Evolutionary conservation across 768 basidiomycete genomes (phyloP), one percentile per base, ranked within the genome.

Genomic region (Phylloporus arenicola): DNA sequence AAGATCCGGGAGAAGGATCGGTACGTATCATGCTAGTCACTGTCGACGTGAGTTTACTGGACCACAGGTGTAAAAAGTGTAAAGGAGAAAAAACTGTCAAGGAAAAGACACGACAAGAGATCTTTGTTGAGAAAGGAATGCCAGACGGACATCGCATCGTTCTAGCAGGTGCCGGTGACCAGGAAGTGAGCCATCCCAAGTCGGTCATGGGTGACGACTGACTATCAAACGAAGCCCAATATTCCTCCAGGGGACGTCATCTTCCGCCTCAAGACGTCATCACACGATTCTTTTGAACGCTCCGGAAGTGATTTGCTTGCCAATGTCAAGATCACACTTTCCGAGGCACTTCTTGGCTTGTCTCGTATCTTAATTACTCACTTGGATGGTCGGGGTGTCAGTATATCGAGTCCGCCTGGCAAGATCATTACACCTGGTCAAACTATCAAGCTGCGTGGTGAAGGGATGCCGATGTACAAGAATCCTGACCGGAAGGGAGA

Each of bases 261-360:
- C 51, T 94, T 99, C 63, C 76, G 83, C 16, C 73, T 99, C 39
- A 78, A 83, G 56, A 72, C 78, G 4, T 61, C 69, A 30, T 78
- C 78, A 0, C 94, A 99, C 57, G 73, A 81, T 6, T 82, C 86
- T 2, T 94, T 99, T 62, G 86, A 88, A 59, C 83, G 91, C 33
- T 83, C 85, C 11, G 87, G 87, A 46, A 81, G 82, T 52, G 87
- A 94, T 62, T 77, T 99, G 29, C 73, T 88, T 34, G 83, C 89
- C 3, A 82, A 79, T 29, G 81, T 92, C 50, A 83, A 83, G 41
- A 85, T 99, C 50, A 94, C 92, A 1, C 75, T 98, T 25, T 94
- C 93, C 10, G 95, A 99, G 69, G 90, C 93, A 3, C 78, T 98
- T 10, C 78, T 96, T 47, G 95, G 95, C n/a, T 94, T 99, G 72